Conservation (phyloP, 352 stramenopile genomes). For the Thalassiosira hispida region DNA sequence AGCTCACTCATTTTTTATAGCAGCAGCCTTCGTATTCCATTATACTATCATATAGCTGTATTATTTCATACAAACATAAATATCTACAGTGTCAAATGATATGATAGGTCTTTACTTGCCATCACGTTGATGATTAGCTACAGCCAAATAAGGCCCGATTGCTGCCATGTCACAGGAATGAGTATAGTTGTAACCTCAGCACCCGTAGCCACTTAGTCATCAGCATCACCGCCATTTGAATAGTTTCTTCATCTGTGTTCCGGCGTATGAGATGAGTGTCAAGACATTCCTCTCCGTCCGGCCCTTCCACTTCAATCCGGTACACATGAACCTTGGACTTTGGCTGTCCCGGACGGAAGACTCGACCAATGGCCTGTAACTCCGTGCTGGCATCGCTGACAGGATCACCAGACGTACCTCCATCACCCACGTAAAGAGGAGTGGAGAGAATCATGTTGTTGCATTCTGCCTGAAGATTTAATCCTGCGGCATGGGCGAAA, state of each 20-base stretch:
- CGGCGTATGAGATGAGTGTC: constrained; percentile 62
- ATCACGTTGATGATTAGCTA: no score
- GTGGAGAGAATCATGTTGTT: constrained; percentile 74
- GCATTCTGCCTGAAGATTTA: constrained; percentile 72
- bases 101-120: no score
- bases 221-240: constrained; percentile 51
- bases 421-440: constrained; percentile 60
- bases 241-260: constrained; percentile 61
- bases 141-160: no score
- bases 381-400: constrained; percentile 67
- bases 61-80: no score
- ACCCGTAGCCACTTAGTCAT: constrained; percentile 30
- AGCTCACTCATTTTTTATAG: no score
- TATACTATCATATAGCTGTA: no score
- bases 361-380: constrained; percentile 69
- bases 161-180: no score
- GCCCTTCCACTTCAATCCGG: constrained; percentile 60
- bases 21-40: no score
- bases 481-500: constrained; percentile 67
- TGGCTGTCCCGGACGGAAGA: constrained; percentile 62
- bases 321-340: constrained; percentile 48
- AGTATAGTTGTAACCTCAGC: no score
- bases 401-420: constrained; percentile 43
- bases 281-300: constrained; percentile 63
- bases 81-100: no score